These are phyloP conservation scores for Akanthomyces muscarius DNA, from an alignment of 2,329 filamentous ascomycete genomes.

Conservation along the genomic window DNA sequence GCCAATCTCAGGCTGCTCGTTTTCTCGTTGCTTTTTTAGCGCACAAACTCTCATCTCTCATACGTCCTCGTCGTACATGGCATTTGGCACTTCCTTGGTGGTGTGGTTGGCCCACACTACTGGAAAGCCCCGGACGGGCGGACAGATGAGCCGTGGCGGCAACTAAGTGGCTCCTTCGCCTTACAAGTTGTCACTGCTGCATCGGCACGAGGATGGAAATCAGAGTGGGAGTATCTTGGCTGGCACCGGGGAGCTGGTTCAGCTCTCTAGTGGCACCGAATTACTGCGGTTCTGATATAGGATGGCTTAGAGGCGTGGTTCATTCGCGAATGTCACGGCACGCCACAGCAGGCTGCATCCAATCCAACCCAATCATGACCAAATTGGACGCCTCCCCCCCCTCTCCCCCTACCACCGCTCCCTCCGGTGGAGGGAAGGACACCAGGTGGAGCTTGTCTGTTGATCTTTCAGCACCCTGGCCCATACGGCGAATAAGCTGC, in stretches of 20 bases:
- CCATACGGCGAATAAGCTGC: neutral
- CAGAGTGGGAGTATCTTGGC: neutral
- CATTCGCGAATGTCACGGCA: constrained; percentile 3
- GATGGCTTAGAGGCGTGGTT: constrained; percentile 12
- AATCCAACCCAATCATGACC: neutral
- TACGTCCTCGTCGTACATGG: too few species aligned
- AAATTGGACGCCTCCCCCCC: neutral
- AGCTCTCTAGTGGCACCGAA: constrained; percentile 8
- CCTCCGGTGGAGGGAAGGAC: constrained; percentile 10
- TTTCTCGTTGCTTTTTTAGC: neutral
- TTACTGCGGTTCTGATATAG: constrained; percentile 7
- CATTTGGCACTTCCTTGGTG: neutral
- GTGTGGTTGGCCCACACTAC: constrained; percentile 6
- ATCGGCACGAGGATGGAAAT: constrained; percentile 1
- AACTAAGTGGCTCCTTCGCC: constrained; percentile 10
- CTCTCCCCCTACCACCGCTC: neutral
- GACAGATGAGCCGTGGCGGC: constrained; percentile 18
- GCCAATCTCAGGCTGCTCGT: neutral
- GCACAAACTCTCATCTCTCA: neutral
- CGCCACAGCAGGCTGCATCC: constrained; percentile 12
- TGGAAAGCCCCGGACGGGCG: constrained; percentile 14
- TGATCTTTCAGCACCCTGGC: constrained; percentile 10
- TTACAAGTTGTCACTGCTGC: constrained; percentile 1
- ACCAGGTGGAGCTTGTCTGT: constrained; percentile 5
- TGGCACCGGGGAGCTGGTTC: constrained; percentile 16